Conservation (phyloP, 306 rosid genomes). For the Hippophae tibetana region DNA sequence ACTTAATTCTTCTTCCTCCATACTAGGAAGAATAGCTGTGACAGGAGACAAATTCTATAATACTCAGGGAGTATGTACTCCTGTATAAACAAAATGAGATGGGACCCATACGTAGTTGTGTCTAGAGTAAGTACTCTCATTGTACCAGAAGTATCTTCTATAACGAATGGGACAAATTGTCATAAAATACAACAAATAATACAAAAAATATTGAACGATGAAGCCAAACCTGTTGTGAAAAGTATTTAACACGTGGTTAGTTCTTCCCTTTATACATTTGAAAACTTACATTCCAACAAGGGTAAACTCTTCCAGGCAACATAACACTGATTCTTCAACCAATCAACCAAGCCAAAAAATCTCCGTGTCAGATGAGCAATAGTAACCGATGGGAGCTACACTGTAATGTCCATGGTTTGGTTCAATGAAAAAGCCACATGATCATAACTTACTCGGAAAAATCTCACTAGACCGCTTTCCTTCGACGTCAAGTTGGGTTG, state of each 20-base stretch:
- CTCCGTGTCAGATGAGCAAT: neutral
- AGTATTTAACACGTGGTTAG: neutral
- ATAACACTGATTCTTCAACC: neutral
- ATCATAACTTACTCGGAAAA: constrained; percentile 68
- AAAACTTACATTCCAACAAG: neutral
- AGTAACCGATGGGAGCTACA: neutral
- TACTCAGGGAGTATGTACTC: too few species aligned
- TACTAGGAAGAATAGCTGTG: too few species aligned
- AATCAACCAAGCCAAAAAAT: neutral
- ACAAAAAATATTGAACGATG: too few species aligned
- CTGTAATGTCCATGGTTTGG: constrained; percentile 5
- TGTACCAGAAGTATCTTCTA: too few species aligned
- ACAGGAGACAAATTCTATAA: too few species aligned
- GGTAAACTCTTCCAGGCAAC: neutral
- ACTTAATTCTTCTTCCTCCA: too few species aligned
- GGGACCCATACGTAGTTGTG: too few species aligned
- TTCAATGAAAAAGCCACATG: constrained; percentile 2
- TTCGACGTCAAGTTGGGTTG: constrained; percentile 28
- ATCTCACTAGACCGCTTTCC: constrained; percentile 27
- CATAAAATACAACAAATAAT: too few species aligned
- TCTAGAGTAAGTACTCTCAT: too few species aligned
- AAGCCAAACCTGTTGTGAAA: too few species aligned
- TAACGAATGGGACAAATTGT: too few species aligned
- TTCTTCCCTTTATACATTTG: neutral
- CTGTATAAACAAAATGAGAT: too few species aligned